A percentile compares a stretch with the other conserved stretches of the same genome.
These are phyloP conservation scores for Coelastrella sp. DNA, from an alignment of 139 green algal genomes.

Conservation along the genomic window DNA sequence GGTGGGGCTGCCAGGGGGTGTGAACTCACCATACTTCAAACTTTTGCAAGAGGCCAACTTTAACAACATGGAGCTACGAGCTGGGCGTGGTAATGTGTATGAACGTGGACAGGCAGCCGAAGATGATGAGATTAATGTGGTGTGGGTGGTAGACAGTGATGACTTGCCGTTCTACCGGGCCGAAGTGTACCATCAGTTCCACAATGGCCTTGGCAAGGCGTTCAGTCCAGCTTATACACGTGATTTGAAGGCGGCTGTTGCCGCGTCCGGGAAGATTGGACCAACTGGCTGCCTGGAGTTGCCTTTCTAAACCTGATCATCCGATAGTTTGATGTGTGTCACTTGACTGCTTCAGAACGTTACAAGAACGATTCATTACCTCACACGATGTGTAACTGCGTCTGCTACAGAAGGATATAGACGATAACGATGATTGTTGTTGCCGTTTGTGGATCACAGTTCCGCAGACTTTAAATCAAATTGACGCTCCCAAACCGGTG, in stretches of 20 bases:
- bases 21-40: constrained; percentile 55
- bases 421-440: too few relatives aligned
- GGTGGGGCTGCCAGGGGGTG: constrained; percentile 81
- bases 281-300: constrained; percentile 81
- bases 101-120: constrained; percentile 11
- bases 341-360: not conserved
- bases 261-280: constrained; percentile 53
- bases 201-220: constrained; percentile 77
- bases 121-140: constrained; percentile 48
- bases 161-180: constrained; percentile 84
- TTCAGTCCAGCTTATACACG: constrained; percentile 63
- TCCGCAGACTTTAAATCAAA: too few relatives aligned
- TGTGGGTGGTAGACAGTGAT: constrained; percentile 81
- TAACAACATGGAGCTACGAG: constrained; percentile 83
- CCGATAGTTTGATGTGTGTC: not conserved
- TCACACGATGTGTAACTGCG: not conserved
- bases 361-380: not conserved
- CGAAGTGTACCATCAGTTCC: constrained; percentile 93
- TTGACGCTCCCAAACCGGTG: too few relatives aligned
- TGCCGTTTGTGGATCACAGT: too few relatives aligned
- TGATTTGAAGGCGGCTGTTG: constrained; percentile 60
- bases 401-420: not conserved
- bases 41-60: constrained; percentile 82
- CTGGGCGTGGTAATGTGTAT: constrained; percentile 43
- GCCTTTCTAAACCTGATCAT: constrained; percentile 59